A percentile compares a stretch with the other conserved stretches of the same genome.
Evolutionary conservation across 2,329 filamentous ascomycete species (phyloP).

Genomic region (Arthrobotrys sinensis): DNA sequence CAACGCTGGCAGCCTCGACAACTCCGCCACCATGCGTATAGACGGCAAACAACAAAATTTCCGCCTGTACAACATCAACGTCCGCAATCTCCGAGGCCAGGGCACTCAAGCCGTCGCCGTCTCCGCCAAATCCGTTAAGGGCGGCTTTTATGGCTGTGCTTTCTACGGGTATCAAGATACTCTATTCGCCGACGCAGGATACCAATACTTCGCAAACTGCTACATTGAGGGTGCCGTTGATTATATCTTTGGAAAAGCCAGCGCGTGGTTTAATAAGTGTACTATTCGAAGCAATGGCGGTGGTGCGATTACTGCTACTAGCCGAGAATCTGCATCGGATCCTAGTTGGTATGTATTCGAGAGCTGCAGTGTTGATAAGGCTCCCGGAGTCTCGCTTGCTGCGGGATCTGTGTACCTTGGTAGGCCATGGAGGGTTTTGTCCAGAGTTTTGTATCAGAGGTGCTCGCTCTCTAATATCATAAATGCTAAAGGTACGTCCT

Average conservation of each 20-base stretch:
- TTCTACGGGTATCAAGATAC: conserved; percentile 72
- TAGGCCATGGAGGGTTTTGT: conserved; percentile 70
- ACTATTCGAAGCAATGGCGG: conserved; percentile 65
- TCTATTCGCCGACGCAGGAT: conserved; percentile 69
- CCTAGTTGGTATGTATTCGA: conserved; percentile 71
- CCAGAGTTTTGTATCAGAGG: conserved; percentile 71
- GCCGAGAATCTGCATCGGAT: conserved; percentile 67
- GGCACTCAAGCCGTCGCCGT: conserved; percentile 71
- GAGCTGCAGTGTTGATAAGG: conserved; percentile 69
- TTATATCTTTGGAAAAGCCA: conserved; percentile 68
- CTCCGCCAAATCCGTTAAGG: conserved; percentile 67
- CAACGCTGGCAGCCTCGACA: conserved; percentile 65
- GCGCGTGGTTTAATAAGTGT: conserved; percentile 65
- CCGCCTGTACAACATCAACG: conserved; percentile 67
- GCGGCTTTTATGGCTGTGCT: conserved; percentile 70
- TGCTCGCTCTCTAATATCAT: conserved; percentile 25
- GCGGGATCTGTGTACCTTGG: conserved; percentile 70
- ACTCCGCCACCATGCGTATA: conserved; percentile 66
- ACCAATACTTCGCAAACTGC: conserved; percentile 70
- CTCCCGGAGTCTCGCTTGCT: conserved; percentile 67
- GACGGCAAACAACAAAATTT: conserved; percentile 63
- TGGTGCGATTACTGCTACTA: conserved; percentile 67
- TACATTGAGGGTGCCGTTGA: conserved; percentile 71
- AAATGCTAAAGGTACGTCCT: conserved; percentile 5
- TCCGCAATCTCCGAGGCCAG: conserved; percentile 70